Percentiles rank a stretch among this genome's conserved stretches.
Conservation (phyloP, 768 basidiomycete species). For the Tricholoma saponaceum region DNA sequence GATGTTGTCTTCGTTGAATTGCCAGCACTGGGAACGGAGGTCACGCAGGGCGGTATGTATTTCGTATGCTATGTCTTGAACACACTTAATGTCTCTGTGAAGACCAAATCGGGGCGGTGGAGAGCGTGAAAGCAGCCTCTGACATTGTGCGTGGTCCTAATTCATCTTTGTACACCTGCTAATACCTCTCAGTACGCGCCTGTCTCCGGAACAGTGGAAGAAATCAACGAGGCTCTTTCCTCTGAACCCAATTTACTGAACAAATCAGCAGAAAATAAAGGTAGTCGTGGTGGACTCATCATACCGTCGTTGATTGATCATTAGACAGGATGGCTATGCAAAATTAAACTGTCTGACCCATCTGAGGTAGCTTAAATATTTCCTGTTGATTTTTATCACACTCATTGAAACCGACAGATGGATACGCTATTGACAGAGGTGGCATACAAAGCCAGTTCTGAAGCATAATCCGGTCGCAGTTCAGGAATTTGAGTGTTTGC, state of each 20-base stretch:
- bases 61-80: background rate
- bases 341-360: slow-evolving; percentile 76
- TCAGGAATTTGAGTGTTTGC: background rate
- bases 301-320: background rate
- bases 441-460: slow-evolving; percentile 55
- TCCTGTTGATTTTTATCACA: background rate
- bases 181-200: slow-evolving; percentile 72
- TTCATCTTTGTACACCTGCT: slow-evolving; percentile 5
- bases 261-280: slow-evolving; percentile 80
- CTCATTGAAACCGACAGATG: slow-evolving; percentile 38
- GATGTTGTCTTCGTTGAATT: slow-evolving; percentile 98
- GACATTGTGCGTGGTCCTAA: slow-evolving; percentile 61
- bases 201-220: slow-evolving; percentile 77
- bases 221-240: slow-evolving; percentile 71
- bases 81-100: background rate
- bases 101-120: slow-evolving; percentile 90
- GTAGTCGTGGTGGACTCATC: slow-evolving; percentile 35
- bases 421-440: slow-evolving; percentile 69
- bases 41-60: slow-evolving; percentile 71
- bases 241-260: slow-evolving; percentile 78
- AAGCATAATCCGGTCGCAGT: slow-evolving; percentile 17
- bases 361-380: slow-evolving; percentile 53
- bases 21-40: slow-evolving; percentile 54
- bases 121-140: slow-evolving; percentile 95
- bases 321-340: slow-evolving; percentile 88